phyloP scores from a whole-genome alignment of 2,329 filamentous ascomycete species.

The Penicillium sp. region DNA sequence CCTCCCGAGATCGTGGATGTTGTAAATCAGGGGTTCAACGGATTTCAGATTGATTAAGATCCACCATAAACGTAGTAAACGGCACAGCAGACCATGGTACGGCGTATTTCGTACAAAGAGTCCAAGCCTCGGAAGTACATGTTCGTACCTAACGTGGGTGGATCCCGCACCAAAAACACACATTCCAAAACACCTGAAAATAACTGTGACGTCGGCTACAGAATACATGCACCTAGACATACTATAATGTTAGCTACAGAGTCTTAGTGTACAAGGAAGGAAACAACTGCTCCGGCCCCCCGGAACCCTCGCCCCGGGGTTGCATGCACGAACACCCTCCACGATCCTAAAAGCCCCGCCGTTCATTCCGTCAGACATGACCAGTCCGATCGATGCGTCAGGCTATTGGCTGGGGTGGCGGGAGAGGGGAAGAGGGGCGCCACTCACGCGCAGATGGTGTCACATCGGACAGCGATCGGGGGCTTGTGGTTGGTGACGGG shows the following conservation, averaged over 20 bases:
- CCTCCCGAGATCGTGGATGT: neutral
- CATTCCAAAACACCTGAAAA: neutral
- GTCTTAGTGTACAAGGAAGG: neutral
- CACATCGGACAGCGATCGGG: slow-evolving; percentile 11
- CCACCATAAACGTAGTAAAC: neutral
- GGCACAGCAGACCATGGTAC: neutral
- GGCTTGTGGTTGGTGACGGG: slow-evolving; percentile 13
- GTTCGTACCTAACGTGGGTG: neutral
- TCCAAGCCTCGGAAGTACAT: neutral
- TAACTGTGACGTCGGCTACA: neutral
- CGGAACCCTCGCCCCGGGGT: slow-evolving; percentile 3
- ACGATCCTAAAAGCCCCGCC: slow-evolving; percentile 18
- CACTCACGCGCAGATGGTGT: slow-evolving; percentile 10
- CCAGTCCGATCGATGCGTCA: slow-evolving; percentile 14
- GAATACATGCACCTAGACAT: neutral
- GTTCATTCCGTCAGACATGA: slow-evolving; percentile 25
- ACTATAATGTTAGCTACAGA: neutral
- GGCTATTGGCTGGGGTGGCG: slow-evolving; percentile 14
- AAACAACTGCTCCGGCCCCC: neutral
- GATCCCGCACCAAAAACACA: neutral
- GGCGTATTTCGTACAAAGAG: neutral
- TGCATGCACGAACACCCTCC: slow-evolving; percentile 11
- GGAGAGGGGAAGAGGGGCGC: slow-evolving; percentile 5
- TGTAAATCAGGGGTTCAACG: neutral
- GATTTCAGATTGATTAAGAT: neutral